phyloP scores from a whole-genome alignment of 352 stramenopile species.

The Phytophthora multivora region DNA sequence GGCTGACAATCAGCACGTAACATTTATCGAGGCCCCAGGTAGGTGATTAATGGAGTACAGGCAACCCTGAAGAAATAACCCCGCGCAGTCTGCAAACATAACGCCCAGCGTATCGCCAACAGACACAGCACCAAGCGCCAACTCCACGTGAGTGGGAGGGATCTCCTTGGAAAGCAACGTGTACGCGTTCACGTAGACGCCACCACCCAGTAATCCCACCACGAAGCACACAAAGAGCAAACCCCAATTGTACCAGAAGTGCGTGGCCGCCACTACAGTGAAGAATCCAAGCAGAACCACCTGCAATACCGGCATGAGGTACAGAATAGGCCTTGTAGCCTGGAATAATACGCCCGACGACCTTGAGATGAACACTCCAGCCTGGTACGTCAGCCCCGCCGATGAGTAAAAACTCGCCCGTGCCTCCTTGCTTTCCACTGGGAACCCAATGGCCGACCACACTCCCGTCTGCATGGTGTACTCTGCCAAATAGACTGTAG shows the following conservation, averaged over 20 bases:
- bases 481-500: slow-evolving; percentile 93
- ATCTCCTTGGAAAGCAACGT: slow-evolving; percentile 89
- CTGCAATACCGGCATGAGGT: slow-evolving; percentile 90
- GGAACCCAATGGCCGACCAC: slow-evolving; percentile 95
- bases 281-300: slow-evolving; percentile 89
- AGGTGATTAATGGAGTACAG: slow-evolving; percentile 88
- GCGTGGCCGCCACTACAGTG: slow-evolving; percentile 71
- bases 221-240: slow-evolving; percentile 85
- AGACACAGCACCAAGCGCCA: slow-evolving; percentile 89
- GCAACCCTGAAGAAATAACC: slow-evolving; percentile 92
- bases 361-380: slow-evolving; percentile 92
- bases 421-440: slow-evolving; percentile 68
- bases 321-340: slow-evolving; percentile 75
- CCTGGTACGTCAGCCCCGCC: slow-evolving; percentile 92
- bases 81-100: slow-evolving; percentile 87
- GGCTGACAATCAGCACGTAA: slow-evolving; percentile 46
- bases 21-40: slow-evolving; percentile 59
- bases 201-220: slow-evolving; percentile 88
- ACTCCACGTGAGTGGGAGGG: slow-evolving; percentile 69
- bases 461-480: slow-evolving; percentile 94
- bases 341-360: slow-evolving; percentile 88
- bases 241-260: slow-evolving; percentile 89
- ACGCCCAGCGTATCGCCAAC: slow-evolving; percentile 91
- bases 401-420: slow-evolving; percentile 90
- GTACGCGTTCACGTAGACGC: slow-evolving; percentile 93